Base-by-base conservation (phyloP, 352 stramenopile genomes). In the Phytopythium aichiense region DNA sequence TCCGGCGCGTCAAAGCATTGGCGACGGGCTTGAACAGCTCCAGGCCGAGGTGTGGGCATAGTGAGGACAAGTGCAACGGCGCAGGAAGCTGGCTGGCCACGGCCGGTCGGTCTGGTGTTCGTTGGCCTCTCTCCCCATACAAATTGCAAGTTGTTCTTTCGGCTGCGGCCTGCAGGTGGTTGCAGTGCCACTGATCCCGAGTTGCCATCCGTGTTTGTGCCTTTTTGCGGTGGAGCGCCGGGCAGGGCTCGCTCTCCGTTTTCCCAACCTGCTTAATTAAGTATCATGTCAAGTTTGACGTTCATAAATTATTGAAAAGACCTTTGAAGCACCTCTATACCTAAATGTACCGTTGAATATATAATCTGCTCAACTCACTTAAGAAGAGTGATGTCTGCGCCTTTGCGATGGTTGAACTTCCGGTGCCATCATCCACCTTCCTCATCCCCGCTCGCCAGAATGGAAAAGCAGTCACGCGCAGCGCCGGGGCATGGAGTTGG, bases 361-460 rank as follows among this genome's bases (percentile, higher is more conserved):
- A 38, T 2, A 8, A 38, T 38, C 33, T 1, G 2, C 2, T 12
- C 7, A 12, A 38, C 11, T 13, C 7, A 1, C 33, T 38, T 38
- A 38, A 1, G 33, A 8, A 38, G 33, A 8, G 33, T 5, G 11
- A 38, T 8, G 33, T 46, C 40, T 33, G 46, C 22, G 28, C n/a
- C 35, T 30, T 43, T 43, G 30, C n/a, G 1, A 6, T 1, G 30
- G 30, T 58, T 58, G 52, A 58, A 58, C 52, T 58, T 58, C 52
- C 52, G 52, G 52, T 58, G 52, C 52, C 33, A 30, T 58, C 52
- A 58, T 58, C 51, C 51, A 43, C 33, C 51, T 56, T 23, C 13
- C 12, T 8, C 4, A 31, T 16, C 22, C 48, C 49, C 49, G 25
- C 35, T 42, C 49, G 11, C 40, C 49, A 56, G 12, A 56, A 40